Evolutionary conservation across 805 yeast genomes (phyloP), one percentile per base, ranked within the genome.

Genomic region (Candida taoyuanica): DNA sequence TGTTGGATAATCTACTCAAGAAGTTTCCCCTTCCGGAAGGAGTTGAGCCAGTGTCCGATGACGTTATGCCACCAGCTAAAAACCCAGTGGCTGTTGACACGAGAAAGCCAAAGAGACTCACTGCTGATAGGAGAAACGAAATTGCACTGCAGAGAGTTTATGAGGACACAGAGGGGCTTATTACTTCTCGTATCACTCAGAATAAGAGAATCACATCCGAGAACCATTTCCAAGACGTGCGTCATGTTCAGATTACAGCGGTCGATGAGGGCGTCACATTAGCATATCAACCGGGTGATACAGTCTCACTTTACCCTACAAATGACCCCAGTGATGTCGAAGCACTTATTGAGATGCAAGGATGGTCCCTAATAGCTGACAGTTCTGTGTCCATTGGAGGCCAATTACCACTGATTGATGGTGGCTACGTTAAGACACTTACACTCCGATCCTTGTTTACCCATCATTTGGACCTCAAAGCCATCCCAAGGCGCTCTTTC

Each of bases 151-250:
- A 55, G 2, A 55, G 74, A 44, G 58, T 57, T 3, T 51, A 48
- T 23, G 16, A 20, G 1, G 42, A 37, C 1, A 13, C 3, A 7
- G 37, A 34, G 2, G 27, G 14, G 11, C 32, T 60, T 5, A 34
- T 48, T 7, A 39, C 37, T 6, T 95, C 84, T 0, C 62, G 47
- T 8, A 68, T 89, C 6, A 39, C 45, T 0, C 31, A 44, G 2
- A 86, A 86, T 52, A 45, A 60, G 1, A 62, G 96, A 41, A 63
- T 93, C 13, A 91, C 98, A 0, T 58, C 74, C 0, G 43, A 48
- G 0, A 80, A 76, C 36, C 98, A 93, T 63, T 87, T 86, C 62
- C 98, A 93, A 59, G 98, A 93, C 56, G 95, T 91, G 2, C 68
- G 96, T 27, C 76, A 73, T 37, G 58, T 88, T 12, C 44, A 39